A percentile compares a stretch with the other conserved stretches of the same genome.
Evolutionary conservation across 108 stramenopile species (phyloP).

Genomic region (Nannochloropsis gaditana): DNA sequence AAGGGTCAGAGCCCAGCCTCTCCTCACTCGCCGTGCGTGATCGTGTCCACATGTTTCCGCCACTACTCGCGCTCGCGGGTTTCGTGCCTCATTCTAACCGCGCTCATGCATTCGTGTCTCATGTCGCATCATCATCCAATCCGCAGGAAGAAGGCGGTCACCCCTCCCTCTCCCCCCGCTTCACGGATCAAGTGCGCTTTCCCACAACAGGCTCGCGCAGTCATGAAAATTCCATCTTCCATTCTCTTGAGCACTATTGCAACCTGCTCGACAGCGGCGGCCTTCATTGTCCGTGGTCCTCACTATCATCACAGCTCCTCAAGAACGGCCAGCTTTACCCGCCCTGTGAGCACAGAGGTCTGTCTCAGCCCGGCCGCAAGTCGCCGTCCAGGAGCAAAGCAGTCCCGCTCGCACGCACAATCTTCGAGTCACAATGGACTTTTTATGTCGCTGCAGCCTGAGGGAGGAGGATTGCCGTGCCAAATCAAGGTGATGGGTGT

Average conservation of each 20-base stretch:
- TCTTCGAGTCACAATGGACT: not conserved
- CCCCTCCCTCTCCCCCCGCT: not conserved
- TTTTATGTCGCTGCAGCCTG: not conserved
- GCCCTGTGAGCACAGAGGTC: not conserved
- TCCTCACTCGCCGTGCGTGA: too few species aligned
- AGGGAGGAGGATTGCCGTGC: constrained; percentile 23
- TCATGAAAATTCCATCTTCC: not conserved
- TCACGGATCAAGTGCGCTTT: not conserved
- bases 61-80: too few species aligned
- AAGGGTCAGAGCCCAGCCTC: too few species aligned
- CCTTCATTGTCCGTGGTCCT: not conserved
- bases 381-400: not conserved
- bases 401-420: not conserved
- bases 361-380: not conserved
- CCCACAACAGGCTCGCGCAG: not conserved
- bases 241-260: not conserved
- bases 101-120: too few species aligned
- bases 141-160: too few species aligned
- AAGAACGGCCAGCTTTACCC: not conserved
- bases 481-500: constrained; percentile 62
- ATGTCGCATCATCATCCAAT: too few species aligned
- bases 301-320: not conserved
- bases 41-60: too few species aligned
- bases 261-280: not conserved
- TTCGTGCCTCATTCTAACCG: too few species aligned